These are phyloP conservation scores for Diaporthe destruens DNA, from an alignment of 2,329 filamentous ascomycete genomes.

Conservation along the genomic window DNA sequence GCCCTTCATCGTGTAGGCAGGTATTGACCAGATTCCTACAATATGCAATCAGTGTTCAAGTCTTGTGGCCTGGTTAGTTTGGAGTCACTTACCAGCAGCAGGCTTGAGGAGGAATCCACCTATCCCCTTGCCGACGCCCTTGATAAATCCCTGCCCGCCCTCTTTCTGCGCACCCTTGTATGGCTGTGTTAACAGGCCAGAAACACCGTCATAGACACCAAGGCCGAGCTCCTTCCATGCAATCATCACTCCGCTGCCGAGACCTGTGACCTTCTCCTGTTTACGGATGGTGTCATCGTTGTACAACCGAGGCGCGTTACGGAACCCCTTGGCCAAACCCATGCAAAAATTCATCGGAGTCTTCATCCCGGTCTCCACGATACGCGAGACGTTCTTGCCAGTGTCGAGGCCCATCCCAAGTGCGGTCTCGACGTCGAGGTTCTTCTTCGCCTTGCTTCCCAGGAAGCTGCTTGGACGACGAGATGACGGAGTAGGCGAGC, in stretches of 20 bases:
- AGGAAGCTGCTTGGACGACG: background rate
- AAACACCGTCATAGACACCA: constrained; percentile 84
- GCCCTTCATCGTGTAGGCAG: constrained; percentile 86
- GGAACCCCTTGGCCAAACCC: constrained; percentile 85
- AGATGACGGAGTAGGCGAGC: constrained; percentile 1
- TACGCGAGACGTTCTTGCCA: constrained; percentile 76
- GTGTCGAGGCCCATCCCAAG: constrained; percentile 62
- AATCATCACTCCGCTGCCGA: constrained; percentile 80
- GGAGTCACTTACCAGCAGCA: constrained; percentile 71
- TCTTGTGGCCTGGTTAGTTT: background rate
- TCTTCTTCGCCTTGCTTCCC: constrained; percentile 4
- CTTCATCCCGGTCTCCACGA: constrained; percentile 80
- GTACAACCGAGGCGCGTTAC: constrained; percentile 88
- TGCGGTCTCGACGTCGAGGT: constrained; percentile 37
- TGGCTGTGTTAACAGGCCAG: constrained; percentile 85
- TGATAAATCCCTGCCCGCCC: constrained; percentile 72
- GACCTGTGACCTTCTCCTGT: constrained; percentile 81
- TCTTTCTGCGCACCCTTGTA: constrained; percentile 67
- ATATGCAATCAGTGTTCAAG: constrained; percentile 30
- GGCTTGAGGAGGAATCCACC: constrained; percentile 86
- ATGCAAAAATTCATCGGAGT: constrained; percentile 88
- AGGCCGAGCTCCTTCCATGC: constrained; percentile 83
- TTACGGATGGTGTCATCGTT: constrained; percentile 85
- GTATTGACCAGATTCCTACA: constrained; percentile 74
- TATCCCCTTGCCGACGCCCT: constrained; percentile 85